A percentile compares a stretch with the other conserved stretches of the same genome.
Conservation (phyloP, 208 protist species). For the Acanthamoeba polyphaga region DNA sequence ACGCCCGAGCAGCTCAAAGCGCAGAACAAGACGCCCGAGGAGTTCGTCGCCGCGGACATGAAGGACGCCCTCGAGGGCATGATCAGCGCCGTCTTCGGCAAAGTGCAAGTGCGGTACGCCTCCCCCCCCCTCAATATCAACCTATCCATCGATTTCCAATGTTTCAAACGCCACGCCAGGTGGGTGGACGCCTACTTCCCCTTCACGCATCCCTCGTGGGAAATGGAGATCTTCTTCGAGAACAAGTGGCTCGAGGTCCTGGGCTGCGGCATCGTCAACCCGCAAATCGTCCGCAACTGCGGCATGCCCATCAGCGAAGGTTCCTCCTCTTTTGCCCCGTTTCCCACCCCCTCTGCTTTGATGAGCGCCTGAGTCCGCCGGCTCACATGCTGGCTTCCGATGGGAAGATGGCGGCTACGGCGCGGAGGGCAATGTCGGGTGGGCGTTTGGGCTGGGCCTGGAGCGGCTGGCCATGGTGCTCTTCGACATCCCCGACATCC, state of each 20-base stretch:
- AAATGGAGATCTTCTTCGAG: slow-evolving; percentile 93
- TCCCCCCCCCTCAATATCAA: too few species aligned
- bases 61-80: slow-evolving; percentile 88
- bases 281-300: slow-evolving; percentile 84
- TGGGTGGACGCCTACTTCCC: slow-evolving; percentile 94
- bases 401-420: slow-evolving; percentile 3
- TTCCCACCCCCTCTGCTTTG: too few species aligned
- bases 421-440: slow-evolving; percentile 65
- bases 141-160: too few species aligned
- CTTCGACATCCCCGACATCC: slow-evolving; percentile 94
- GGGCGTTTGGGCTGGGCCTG: slow-evolving; percentile 91
- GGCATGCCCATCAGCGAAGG: slow-evolving; percentile 52
- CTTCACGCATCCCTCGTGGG: slow-evolving; percentile 93
- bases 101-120: slow-evolving; percentile 59
- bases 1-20: slow-evolving; percentile 37
- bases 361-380: too few species aligned
- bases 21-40: background rate
- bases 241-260: slow-evolving; percentile 93
- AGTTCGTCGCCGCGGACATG: slow-evolving; percentile 83
- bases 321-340: background rate
- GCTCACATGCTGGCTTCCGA: background rate
- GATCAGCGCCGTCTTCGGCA: slow-evolving; percentile 67
- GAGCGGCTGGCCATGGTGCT: slow-evolving; percentile 94
- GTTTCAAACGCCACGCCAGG: too few species aligned
- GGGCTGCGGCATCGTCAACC: slow-evolving; percentile 91